Evolutionary conservation across 345 rosid species (phyloP).

Genomic region (Eucalyptus pauciflora): DNA sequence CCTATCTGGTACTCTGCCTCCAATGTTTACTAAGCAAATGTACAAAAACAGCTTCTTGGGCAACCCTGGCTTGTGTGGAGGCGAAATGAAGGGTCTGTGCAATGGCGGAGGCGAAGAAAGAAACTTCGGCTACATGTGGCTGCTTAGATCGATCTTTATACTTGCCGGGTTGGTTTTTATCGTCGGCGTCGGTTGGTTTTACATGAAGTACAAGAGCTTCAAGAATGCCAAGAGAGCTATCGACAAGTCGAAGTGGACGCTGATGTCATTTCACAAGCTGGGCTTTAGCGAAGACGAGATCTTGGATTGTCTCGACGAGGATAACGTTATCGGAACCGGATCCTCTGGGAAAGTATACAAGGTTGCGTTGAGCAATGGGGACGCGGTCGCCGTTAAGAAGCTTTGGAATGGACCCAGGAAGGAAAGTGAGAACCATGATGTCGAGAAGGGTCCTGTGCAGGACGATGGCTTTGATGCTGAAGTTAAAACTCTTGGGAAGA

Average conservation of each 20-base stretch:
- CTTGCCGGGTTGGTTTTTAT: conserved; percentile 60
- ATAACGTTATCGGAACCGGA: conserved; percentile 85
- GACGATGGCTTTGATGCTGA: conserved; percentile 86
- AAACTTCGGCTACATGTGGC: conserved; percentile 58
- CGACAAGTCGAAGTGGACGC: conserved; percentile 86
- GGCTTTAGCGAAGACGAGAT: conserved; percentile 91
- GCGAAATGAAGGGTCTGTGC: conserved; percentile 52
- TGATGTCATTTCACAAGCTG: conserved; percentile 93
- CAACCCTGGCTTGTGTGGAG: conserved; percentile 76
- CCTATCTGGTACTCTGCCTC: conserved; percentile 65
- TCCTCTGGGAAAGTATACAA: conserved; percentile 93
- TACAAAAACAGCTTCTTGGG: conserved; percentile 64
- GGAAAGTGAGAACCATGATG: conserved; percentile 27
- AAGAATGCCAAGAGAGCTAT: conserved; percentile 44
- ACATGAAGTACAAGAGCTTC: conserved; percentile 58
- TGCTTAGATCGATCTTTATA: conserved; percentile 57
- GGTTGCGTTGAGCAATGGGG: conserved; percentile 74
- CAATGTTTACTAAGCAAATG: conserved; percentile 45
- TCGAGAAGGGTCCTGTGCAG: conserved; percentile 54
- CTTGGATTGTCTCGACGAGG: conserved; percentile 76
- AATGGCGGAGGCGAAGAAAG: conserved; percentile 24
- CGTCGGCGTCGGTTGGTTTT: conserved; percentile 75
- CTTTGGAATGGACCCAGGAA: conserved; percentile 67
- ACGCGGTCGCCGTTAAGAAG: conserved; percentile 86
- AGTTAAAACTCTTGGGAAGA: conserved; percentile 83